Percentiles rank a stretch among this genome's conserved stretches.
Conservation (phyloP, 768 basidiomycete species). For the Suillus americanus region DNA sequence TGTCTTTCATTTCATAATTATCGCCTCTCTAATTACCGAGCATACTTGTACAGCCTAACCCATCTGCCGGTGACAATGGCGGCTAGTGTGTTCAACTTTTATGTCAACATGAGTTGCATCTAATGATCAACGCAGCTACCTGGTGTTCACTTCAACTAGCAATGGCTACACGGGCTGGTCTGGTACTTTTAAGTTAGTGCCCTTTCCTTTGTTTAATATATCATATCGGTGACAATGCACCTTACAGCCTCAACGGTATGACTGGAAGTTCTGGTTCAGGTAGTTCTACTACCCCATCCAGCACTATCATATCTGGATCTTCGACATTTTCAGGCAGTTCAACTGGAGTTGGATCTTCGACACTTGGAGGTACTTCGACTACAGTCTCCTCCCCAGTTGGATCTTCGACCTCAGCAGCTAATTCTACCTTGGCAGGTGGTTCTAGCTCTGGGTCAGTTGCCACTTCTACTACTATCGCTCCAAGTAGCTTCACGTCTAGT, state of each 20-base stretch:
- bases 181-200: slow-evolving; percentile 53
- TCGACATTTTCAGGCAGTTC: background rate
- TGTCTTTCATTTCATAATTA: background rate
- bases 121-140: slow-evolving; percentile 45
- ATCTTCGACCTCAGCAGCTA: slow-evolving; percentile 16
- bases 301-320: slow-evolving; percentile 10
- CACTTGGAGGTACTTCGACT: background rate
- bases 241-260: slow-evolving; percentile 56
- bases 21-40: background rate
- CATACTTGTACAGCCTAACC: slow-evolving; percentile 43
- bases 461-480: background rate
- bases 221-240: slow-evolving; percentile 4
- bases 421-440: slow-evolving; percentile 9
- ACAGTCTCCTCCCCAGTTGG: fast-evolving
- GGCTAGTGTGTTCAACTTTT: slow-evolving; percentile 47
- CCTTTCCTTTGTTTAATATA: background rate
- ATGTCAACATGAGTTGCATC: slow-evolving; percentile 8
- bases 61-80: slow-evolving; percentile 53
- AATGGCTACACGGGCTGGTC: slow-evolving; percentile 45
- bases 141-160: slow-evolving; percentile 51
- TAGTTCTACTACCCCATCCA: slow-evolving; percentile 19
- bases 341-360: background rate
- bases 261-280: slow-evolving; percentile 22
- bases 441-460: background rate
- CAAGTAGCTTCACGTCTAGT: slow-evolving; percentile 8